Evolutionary conservation across 495 filamentous ascomycete genomes (phyloP).

Genomic region (Penicillium egyptiacum): DNA sequence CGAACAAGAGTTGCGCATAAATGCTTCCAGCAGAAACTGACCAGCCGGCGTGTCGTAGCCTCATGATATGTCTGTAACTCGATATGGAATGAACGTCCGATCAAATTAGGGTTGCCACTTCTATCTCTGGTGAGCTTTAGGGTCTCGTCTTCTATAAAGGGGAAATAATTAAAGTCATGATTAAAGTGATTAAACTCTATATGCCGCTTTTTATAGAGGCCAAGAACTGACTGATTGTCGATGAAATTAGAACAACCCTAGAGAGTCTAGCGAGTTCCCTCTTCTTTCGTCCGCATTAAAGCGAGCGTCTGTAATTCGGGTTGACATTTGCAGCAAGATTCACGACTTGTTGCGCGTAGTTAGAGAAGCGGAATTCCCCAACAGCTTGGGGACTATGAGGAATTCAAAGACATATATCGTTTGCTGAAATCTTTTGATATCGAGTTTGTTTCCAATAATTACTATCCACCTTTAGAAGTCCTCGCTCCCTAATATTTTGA

Average conservation of each 20-base stretch:
- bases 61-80: not conserved
- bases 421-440: not conserved
- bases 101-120: not conserved
- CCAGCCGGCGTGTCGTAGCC: not conserved
- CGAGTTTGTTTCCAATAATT: not conserved
- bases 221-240: not conserved
- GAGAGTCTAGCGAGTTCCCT: not conserved
- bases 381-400: not conserved
- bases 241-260: not conserved
- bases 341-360: not conserved
- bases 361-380: not conserved
- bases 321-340: not conserved
- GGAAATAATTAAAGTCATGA: not conserved
- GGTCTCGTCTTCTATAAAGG: not conserved
- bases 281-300: not conserved
- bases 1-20: not conserved
- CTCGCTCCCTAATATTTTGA: not conserved
- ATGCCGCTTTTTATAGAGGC: not conserved
- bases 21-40: not conserved
- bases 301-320: not conserved
- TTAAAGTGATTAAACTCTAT: too few species aligned
- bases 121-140: not conserved
- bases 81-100: not conserved
- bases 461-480: not conserved
- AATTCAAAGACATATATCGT: not conserved